Evolutionary conservation across 2,329 filamentous ascomycete genomes (phyloP).

Genomic region (Sporothrix brunneoviolacea): DNA sequence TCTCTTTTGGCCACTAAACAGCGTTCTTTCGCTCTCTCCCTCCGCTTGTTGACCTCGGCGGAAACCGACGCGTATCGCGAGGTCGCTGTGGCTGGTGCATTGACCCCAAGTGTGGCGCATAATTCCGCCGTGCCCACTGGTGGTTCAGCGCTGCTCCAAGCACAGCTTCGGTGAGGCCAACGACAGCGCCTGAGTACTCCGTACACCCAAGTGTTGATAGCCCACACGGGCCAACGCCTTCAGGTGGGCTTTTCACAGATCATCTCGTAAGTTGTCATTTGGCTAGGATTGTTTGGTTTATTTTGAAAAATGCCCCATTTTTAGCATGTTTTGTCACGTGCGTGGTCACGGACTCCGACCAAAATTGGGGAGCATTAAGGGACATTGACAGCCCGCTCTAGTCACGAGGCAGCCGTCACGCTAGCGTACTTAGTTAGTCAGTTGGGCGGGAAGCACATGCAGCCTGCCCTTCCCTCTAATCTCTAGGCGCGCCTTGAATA

Average conservation of each 20-base stretch:
- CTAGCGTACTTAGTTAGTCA: constrained; percentile 13
- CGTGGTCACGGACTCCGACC: no score
- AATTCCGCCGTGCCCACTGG: no score
- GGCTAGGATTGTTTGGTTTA: no score
- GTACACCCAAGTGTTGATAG: constrained; percentile 82
- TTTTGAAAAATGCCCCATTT: no score
- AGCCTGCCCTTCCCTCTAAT: not conserved
- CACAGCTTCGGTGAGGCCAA: no score
- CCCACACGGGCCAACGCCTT: constrained; percentile 85
- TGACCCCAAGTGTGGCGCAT: not conserved
- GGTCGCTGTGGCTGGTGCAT: constrained; percentile 1
- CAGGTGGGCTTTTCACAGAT: constrained; percentile 70
- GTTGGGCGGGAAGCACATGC: not conserved
- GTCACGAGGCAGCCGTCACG: constrained; percentile 15
- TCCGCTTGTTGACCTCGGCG: no score
- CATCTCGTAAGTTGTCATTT: constrained; percentile 53
- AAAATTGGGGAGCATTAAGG: not conserved
- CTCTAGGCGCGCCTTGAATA: no score
- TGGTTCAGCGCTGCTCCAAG: not conserved
- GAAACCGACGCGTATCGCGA: no score
- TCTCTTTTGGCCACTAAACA: no score
- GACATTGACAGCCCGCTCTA: not conserved
- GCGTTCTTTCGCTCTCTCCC: no score
- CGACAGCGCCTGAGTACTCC: no score
- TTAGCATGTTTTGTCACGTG: no score